phyloP scores from a whole-genome alignment of 2,329 filamentous ascomycete species.

The Pestalotiopsis sp. region DNA sequence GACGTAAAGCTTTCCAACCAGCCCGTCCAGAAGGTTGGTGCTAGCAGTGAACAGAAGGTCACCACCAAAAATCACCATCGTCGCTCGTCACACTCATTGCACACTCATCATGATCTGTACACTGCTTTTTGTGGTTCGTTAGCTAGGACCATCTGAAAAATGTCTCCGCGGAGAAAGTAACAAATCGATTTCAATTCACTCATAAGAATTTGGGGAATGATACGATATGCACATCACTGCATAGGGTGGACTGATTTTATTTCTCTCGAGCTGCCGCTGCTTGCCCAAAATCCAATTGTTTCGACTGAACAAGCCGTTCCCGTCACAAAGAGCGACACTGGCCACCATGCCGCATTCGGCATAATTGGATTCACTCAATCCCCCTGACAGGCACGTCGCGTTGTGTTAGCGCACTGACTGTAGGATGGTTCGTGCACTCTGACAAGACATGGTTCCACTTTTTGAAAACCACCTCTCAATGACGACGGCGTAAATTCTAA shows the following conservation, averaged over 20 bases:
- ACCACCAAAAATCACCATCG: background rate
- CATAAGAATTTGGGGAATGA: no score
- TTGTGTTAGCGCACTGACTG: background rate
- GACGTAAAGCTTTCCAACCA: background rate
- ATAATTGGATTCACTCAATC: background rate
- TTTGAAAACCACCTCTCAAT: background rate
- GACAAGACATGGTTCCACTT: background rate
- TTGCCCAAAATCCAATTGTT: background rate
- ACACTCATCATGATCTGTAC: no score
- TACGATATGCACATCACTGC: no score
- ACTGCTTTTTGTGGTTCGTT: background rate
- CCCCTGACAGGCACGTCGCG: conserved; percentile 7
- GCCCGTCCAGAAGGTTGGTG: background rate
- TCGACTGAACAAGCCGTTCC: background rate
- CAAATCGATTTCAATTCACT: no score
- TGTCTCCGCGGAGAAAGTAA: no score
- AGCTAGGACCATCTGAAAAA: no score
- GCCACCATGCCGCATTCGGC: background rate
- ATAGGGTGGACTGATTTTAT: no score
- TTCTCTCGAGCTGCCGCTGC: background rate
- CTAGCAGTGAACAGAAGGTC: background rate
- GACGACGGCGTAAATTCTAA: no score
- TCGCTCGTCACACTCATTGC: background rate
- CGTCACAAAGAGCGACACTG: background rate
- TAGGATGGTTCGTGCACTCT: background rate